Base-by-base conservation (phyloP, 371 early-diverging fungal genomes). In the Zychaea mexicana region DNA sequence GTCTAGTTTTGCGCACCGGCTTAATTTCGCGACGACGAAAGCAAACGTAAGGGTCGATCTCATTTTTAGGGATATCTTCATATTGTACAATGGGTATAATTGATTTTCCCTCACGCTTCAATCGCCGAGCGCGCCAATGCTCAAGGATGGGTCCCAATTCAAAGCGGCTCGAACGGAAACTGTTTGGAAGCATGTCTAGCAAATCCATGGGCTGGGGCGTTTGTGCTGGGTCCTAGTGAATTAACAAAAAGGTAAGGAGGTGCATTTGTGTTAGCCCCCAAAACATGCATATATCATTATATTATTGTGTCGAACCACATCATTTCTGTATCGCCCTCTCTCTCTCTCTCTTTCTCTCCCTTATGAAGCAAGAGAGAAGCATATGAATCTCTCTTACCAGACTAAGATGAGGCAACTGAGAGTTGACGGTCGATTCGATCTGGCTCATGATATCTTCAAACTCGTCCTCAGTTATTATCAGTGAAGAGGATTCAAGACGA, bases 1-100 rank as follows among this genome's bases (percentile, higher is more conserved):
- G 90, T 54, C 97, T 78, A 8, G 96, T 92, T 70, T 96, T 96
- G 30, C 98, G 92, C 12, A 90, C 67, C 5, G 88, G 88, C 68
- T 92, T 92, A 56, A 94, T 86, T 72, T 98, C 98, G 31, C 98
- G 87, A 47, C 93, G 89, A 55, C 98, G 92, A 82, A 98, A 98
- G 69, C 98, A 98, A n/a, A 96, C 89, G 72, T 96, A 98, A 0
- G 98, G 96, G 70, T 97, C 95, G 33, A 84, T 76, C 61, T 95
- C 96, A 28, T 88, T 79, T 57, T 88, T 87, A 7, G 57, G 13
- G 3, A 74, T 55, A 31, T 83, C 81, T 62, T 92, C 92, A 60
- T 70, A 76, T 76, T 82, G 89, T 38, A 94, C 67, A 17, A 68
- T 67, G 27, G 94, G 88, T 28, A 84, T 85, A 59, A 96, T 82